Evolutionary conservation across 1,139 yeast species (phyloP), one percentile per base, ranked within the genome.

Genomic region (Taiozyma sp.): DNA sequence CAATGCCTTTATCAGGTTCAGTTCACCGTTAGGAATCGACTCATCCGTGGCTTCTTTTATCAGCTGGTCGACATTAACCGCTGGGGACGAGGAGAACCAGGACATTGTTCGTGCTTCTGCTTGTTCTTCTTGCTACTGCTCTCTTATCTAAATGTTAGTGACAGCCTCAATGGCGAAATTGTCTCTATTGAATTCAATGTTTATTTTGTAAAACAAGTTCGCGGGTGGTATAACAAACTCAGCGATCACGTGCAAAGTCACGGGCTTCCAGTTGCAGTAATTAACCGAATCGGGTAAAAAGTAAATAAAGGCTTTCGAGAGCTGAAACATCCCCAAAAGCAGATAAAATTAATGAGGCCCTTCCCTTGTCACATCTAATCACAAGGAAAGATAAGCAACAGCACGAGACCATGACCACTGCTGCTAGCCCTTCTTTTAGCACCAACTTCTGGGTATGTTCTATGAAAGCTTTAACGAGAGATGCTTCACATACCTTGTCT

Each of bases 21-120:
- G 77, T 61, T 90, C 97, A 3, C 98, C 99, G 62, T 87, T 83
- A 3, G 98, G 98, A 48, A 93, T 85, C 22, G 88, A 72, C 66
- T 89, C 97, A 35, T 93, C 85, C 0, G 98, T 90, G 14, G 97
- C 96, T 57, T 79, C 81, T 49, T 77, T 78, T 47, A 91, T 80
- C 60, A 84, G 80, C 51, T 73, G 76, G 56, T 87, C 95, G 43
- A 88, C 71, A 22, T 76, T 76, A 5, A 74, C 69, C 19, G 75
- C 68, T 21, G 72, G 69, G 3, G 79, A 66, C 10, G 69, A 64
- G 28, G 78, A 69, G 64, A 84, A 84, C 91, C 91, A 85, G 46
- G 90, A 77, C 65, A 62, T 61, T 10, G 26, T 45, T 8, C 26
- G 3, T 34, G 24, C 11, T 13, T 13, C 2, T 37, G 24, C 1